Conservation (phyloP, 345 rosid species). For the Brassica juncea region DNA sequence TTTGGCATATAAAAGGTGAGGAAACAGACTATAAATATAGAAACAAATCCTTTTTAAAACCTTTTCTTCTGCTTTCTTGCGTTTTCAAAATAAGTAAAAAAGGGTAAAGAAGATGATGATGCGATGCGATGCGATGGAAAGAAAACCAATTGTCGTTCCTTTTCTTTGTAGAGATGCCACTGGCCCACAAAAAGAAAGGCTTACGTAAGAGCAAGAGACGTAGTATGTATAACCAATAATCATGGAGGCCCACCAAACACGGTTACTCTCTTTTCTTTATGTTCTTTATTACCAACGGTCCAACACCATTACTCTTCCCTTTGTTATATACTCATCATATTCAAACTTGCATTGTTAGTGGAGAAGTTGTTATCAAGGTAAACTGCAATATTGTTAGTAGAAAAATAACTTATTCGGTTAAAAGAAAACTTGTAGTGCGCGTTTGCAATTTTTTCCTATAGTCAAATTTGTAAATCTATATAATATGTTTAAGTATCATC, state of each 20-base stretch:
- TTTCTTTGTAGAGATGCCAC: slow-evolving; percentile 2
- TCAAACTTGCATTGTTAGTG: neutral
- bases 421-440: neutral
- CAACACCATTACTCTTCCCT: slow-evolving; percentile 1
- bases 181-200: slow-evolving; percentile 11
- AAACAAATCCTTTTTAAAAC: slow-evolving; percentile 11
- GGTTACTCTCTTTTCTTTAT: slow-evolving; percentile 29
- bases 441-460: neutral
- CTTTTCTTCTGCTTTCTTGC: neutral
- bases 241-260: slow-evolving; percentile 27
- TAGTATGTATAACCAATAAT: neutral
- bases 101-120: neutral
- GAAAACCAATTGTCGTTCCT: neutral
- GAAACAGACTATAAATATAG: slow-evolving; percentile 5
- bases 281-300: neutral
- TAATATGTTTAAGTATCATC: neutral
- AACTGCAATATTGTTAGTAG: neutral
- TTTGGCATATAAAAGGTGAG: slow-evolving; percentile 16
- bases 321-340: neutral
- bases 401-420: neutral
- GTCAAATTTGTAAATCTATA: neutral
- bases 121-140: slow-evolving; percentile 9
- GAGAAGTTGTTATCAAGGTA: slow-evolving; percentile 2
- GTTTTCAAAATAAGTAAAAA: neutral
- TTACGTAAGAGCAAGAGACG: slow-evolving; percentile 19